Evolutionary conservation across 768 basidiomycete species (phyloP).

Genomic region (Lyophyllum semitale): DNA sequence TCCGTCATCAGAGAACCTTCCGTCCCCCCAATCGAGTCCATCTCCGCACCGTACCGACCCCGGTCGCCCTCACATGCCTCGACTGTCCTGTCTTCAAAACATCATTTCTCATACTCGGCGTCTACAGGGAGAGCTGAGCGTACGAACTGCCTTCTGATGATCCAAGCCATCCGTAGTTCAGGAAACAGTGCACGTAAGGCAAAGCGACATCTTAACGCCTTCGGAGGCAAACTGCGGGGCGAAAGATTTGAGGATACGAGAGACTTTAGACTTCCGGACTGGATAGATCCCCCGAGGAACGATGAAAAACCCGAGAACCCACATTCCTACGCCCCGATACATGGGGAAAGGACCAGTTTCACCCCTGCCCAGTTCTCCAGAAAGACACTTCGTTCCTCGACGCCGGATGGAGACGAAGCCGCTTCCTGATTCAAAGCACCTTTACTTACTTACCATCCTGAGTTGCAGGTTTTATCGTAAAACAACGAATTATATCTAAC

Average conservation of each 20-base stretch:
- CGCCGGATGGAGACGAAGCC: not conserved
- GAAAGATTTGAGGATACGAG: conserved; percentile 42
- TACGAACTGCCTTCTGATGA: conserved; percentile 34
- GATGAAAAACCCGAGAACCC: conserved; percentile 10
- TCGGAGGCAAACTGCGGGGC: conserved; percentile 58
- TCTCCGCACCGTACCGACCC: conserved; percentile 17
- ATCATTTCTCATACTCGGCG: conserved; percentile 17
- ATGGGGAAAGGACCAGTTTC: not conserved
- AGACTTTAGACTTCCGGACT: conserved; percentile 61
- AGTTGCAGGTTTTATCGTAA: not conserved
- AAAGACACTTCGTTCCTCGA: not conserved
- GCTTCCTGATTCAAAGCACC: not conserved
- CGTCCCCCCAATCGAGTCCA: conserved; percentile 27
- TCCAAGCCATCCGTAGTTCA: conserved; percentile 52
- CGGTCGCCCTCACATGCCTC: conserved; percentile 18
- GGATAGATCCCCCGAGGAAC: conserved; percentile 36
- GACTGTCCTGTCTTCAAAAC: conserved; percentile 13
- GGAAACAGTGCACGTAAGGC: conserved; percentile 48
- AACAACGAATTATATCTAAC: conserved; percentile 11
- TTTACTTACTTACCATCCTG: not conserved
- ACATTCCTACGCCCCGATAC: not conserved
- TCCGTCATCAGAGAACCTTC: conserved; percentile 20
- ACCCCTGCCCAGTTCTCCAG: conserved; percentile 2
- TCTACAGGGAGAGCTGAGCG: conserved; percentile 17
- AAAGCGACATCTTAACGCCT: conserved; percentile 56